Evolutionary conservation across 2,329 filamentous ascomycete species (phyloP), one percentile per base, ranked within the genome.

Genomic region (Alternaria arborescens): DNA sequence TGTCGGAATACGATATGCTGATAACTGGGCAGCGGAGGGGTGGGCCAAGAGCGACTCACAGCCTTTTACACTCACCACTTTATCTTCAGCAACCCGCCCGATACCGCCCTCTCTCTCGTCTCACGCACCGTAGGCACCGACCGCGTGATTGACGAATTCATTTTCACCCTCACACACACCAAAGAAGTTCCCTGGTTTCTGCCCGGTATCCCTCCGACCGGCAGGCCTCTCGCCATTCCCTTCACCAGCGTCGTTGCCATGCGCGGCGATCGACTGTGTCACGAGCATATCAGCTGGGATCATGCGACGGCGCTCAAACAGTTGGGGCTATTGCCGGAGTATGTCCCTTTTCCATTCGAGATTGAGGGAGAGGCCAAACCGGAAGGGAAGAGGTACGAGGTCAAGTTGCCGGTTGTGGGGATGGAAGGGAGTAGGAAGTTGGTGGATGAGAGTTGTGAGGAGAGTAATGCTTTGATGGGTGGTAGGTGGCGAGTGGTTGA

Each of bases 1-100:
- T 22, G 7, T 16, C 4, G 3, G 6, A 16, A 12, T n/a, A 47
- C 28, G 8, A 7, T 7, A 47, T 32, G 22, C 26, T 30, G 6
- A 48, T 11, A 4, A 16, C 6, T 26, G 0, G 6, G 7, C 10
- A 71, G 69, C 18, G 91, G 91, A 2, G 91, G 91, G 1, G 84
- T 93, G 34, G 91, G 91, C 0, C 84, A 91, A 18, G 79, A 81
- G 2, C 79, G 80, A 1, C 79, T 94, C 8, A 87, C 88, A 1
- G 78, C 82, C 5, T 94, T 94, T 70, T 94, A 94, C 77, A 83
- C 84, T 0, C 73, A 92, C 62, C 87, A 93, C 70, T 94, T 94
- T 78, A 89, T 94, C 68, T 91, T 89, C 72, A 87, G 83, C 59
- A 94, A 94, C 64, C 87, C 91, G 0, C 82, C 81, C 0, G 90